Evolutionary conservation across 495 filamentous ascomycete species (phyloP).

Genomic region (Penicillium longicatenatum): DNA sequence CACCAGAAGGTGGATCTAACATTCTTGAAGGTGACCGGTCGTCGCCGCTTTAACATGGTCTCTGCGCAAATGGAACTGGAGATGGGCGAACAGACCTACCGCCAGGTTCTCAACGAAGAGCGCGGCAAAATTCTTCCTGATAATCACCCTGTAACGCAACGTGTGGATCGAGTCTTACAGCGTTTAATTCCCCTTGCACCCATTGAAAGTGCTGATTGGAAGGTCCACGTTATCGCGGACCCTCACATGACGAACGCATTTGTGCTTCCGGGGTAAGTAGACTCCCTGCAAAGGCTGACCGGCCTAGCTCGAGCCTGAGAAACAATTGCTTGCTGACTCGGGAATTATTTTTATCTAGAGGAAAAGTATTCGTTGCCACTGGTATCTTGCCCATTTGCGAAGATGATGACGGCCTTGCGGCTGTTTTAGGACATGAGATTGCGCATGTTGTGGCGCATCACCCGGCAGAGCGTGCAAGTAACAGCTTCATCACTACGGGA

Average conservation of each 20-base stretch:
- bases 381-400: slow-evolving; percentile 75
- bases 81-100: slow-evolving; percentile 55
- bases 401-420: slow-evolving; percentile 75
- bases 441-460: slow-evolving; percentile 89
- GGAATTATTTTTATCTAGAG: slow-evolving; percentile 40
- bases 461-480: slow-evolving; percentile 71
- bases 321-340: slow-evolving; percentile 7
- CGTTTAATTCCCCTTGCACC: slow-evolving; percentile 70
- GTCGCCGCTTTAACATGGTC: slow-evolving; percentile 80
- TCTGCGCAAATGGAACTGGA: slow-evolving; percentile 54
- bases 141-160: slow-evolving; percentile 49
- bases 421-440: slow-evolving; percentile 90
- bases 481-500: slow-evolving; percentile 56
- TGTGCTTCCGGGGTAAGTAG: slow-evolving; percentile 72
- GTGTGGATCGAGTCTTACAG: slow-evolving; percentile 69
- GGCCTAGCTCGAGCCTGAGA: not conserved
- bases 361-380: slow-evolving; percentile 91
- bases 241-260: slow-evolving; percentile 72
- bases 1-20: not conserved
- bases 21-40: slow-evolving; percentile 55
- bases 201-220: slow-evolving; percentile 68
- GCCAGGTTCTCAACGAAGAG: slow-evolving; percentile 51
- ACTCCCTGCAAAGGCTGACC: not conserved
- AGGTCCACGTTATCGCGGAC: slow-evolving; percentile 82
- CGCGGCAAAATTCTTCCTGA: slow-evolving; percentile 51